These are phyloP conservation scores for Cytospora paraplurivora DNA, from an alignment of 2,329 filamentous ascomycete species.

Conservation along the genomic window DNA sequence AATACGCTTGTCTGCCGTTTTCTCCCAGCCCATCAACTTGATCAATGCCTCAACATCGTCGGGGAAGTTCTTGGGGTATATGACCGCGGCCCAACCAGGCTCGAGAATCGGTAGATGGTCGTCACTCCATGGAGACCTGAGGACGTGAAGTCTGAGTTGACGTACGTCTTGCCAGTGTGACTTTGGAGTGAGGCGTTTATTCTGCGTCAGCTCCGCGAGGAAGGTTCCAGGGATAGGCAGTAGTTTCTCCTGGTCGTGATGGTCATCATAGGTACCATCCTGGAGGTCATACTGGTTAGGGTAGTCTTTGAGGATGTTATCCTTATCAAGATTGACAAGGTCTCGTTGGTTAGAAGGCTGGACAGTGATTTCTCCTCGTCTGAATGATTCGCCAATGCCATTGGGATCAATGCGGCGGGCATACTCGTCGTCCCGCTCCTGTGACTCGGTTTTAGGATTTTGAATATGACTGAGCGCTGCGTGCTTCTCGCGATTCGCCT, in stretches of 20 bases:
- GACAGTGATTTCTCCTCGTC: slow-evolving; percentile 25
- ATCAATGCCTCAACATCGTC: slow-evolving; percentile 80
- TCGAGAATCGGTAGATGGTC: slow-evolving; percentile 43
- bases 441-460: slow-evolving; percentile 24
- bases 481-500: slow-evolving; percentile 29
- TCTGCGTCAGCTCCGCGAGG: slow-evolving; percentile 62
- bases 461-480: slow-evolving; percentile 34
- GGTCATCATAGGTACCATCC: slow-evolving; percentile 28
- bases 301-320: slow-evolving; percentile 42
- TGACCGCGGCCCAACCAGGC: slow-evolving; percentile 78
- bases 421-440: slow-evolving; percentile 31
- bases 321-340: slow-evolving; percentile 36
- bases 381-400: slow-evolving; percentile 9
- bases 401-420: slow-evolving; percentile 16
- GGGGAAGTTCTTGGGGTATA: slow-evolving; percentile 87
- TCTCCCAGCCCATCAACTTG: slow-evolving; percentile 74
- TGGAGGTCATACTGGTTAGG: slow-evolving; percentile 39
- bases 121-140: slow-evolving; percentile 22
- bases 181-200: slow-evolving; percentile 71
- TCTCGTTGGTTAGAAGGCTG: slow-evolving; percentile 28
- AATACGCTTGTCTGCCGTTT: slow-evolving; percentile 66
- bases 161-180: slow-evolving; percentile 95
- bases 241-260: slow-evolving; percentile 35
- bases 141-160: slow-evolving; percentile 64
- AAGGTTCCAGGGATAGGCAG: slow-evolving; percentile 62